Evolutionary conservation across 2,329 filamentous ascomycete genomes (phyloP), one percentile per base, ranked within the genome.

Genomic region (Fusarium marasasianum): DNA sequence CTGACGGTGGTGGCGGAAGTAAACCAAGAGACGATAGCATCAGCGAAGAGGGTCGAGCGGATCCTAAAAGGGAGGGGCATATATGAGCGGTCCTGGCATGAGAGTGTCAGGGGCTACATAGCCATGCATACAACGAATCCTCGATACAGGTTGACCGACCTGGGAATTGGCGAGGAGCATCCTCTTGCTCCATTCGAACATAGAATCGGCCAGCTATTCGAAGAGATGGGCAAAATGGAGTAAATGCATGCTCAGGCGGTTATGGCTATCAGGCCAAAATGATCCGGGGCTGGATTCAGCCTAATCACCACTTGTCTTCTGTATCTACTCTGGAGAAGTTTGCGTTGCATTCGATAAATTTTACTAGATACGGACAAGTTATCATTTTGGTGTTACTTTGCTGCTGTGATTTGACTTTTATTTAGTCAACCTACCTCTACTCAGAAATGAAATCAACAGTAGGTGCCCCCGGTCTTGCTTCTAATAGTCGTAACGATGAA

Each of bases 341-440:
- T 22, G 3, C 8, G 8, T 22, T 9, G 2, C 4, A 41, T 41
- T 41, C 7, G 1, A 14, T 14, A 1, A 9, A 14, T 3, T 22
- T 3, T 22, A 22, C 20, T 3, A 22, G 12, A 41, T 22, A 41
- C 8, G 12, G 20, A 14, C 8, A 22, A 22, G 8, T 22, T 41
- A 14, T 41, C 12, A 41, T 41, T 14, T 41, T 41, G 5, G 20
- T 22, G 20, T 9, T 14, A 22, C 8, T 41, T 9, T 13, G 8
- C 7, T 14, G 8, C 20, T 41, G 20, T 22, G 1, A 41, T 1
- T 20, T 22, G 2, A 6, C 7, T 6, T 33, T 33, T 3, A 33
- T 14, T 33, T 14, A 33, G 13, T 33, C 13, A 33, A 33, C 6
- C 13, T 7, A 14, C 8, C 33, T 33, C 13, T 33, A 33, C 1